A percentile compares a stretch with the other conserved stretches of the same genome.
Evolutionary conservation across 768 basidiomycete genomes (phyloP).

Genomic region (Amanita muscaria): DNA sequence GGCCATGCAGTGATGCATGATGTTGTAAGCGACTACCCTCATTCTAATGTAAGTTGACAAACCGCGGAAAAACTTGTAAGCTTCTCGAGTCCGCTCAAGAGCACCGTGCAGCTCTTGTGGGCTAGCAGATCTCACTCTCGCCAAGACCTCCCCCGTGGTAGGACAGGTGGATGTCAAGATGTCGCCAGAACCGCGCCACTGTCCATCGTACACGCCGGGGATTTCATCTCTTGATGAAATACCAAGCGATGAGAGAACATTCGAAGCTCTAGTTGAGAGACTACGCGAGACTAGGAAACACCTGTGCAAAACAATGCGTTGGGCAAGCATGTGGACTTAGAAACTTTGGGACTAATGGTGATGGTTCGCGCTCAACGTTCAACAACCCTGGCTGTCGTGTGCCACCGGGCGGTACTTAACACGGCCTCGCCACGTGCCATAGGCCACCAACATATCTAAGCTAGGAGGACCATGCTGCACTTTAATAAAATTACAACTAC

Average conservation of each 20-base stretch:
- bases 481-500: too few species aligned
- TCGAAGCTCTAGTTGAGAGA: constrained; percentile 59
- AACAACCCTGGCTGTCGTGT: neutral
- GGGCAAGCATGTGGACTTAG: constrained; percentile 13
- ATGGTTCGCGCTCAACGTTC: neutral
- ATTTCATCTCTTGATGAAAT: constrained; percentile 50
- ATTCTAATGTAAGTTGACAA: too few species aligned
- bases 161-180: constrained; percentile 68
- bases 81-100: constrained; percentile 64
- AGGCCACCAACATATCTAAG: neutral
- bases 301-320: constrained; percentile 15
- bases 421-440: neutral
- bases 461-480: too few species aligned
- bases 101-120: constrained; percentile 64
- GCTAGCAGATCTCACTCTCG: constrained; percentile 63
- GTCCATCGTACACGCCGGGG: constrained; percentile 73
- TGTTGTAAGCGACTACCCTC: too few species aligned
- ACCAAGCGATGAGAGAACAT: constrained; percentile 55
- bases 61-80: constrained; percentile 60
- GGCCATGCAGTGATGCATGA: too few species aligned
- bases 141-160: constrained; percentile 80
- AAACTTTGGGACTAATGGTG: too few species aligned
- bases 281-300: constrained; percentile 10
- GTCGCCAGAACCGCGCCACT: constrained; percentile 73
- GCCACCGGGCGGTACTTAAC: neutral